Evolutionary conservation across 176 grass and related monocot species (phyloP).

Genomic region (Puya raimondii): DNA sequence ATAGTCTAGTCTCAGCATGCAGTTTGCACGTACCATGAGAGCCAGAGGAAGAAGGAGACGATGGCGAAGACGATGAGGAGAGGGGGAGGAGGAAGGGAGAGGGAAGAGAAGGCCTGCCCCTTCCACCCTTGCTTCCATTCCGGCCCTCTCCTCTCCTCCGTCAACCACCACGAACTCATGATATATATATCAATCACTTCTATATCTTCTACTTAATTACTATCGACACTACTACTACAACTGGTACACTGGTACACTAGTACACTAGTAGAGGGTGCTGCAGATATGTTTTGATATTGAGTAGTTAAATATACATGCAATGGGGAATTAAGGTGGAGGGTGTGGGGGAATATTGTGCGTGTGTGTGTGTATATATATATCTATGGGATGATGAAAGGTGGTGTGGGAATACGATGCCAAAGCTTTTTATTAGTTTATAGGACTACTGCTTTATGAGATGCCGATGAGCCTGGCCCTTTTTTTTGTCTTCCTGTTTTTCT

Average conservation of each 20-base stretch:
- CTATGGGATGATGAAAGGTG: not conserved
- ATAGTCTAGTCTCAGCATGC: slow-evolving; percentile 35
- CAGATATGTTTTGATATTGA: too few species aligned
- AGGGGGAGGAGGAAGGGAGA: slow-evolving; percentile 48
- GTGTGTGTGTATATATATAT: not conserved
- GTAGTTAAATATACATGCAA: too few species aligned
- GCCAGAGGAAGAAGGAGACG: slow-evolving; percentile 58
- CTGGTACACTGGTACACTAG: too few species aligned
- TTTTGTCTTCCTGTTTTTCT: not conserved
- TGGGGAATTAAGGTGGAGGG: too few species aligned
- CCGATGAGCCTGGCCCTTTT: not conserved
- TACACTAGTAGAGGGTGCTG: too few species aligned
- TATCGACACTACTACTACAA: not conserved
- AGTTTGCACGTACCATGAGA: slow-evolving; percentile 52
- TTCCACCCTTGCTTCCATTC: slow-evolving; percentile 55
- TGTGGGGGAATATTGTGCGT: too few species aligned
- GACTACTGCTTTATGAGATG: not conserved
- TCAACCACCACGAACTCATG: slow-evolving; percentile 34
- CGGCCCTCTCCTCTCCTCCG: slow-evolving; percentile 26
- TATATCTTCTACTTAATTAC: not conserved
- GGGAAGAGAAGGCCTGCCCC: slow-evolving; percentile 37
- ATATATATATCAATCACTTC: too few species aligned
- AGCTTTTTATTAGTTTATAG: not conserved
- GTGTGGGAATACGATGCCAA: not conserved
- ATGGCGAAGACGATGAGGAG: slow-evolving; percentile 76